A percentile compares a stretch with the other conserved stretches of the same genome.
These are phyloP conservation scores for Leccinellum luteum DNA, from an alignment of 768 basidiomycete genomes.

Conservation along the genomic window DNA sequence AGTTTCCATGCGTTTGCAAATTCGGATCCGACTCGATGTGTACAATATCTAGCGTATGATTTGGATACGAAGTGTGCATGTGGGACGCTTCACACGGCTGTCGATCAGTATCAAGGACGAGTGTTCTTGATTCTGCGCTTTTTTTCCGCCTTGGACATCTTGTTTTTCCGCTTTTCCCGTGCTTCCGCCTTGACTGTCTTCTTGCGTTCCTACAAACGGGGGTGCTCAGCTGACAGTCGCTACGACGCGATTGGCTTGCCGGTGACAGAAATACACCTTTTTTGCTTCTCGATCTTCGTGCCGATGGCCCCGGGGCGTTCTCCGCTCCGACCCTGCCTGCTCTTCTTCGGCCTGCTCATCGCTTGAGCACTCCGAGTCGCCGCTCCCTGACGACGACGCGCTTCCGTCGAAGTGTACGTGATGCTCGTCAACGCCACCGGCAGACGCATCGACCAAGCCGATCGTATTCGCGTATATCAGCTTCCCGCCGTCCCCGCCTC, in stretches of 20 bases:
- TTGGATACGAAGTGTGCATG: constrained; percentile 1
- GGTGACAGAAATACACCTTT: constrained; percentile 51
- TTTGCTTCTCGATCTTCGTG: constrained; percentile 91
- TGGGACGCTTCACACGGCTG: constrained; percentile 14
- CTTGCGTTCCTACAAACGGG: constrained; percentile 78
- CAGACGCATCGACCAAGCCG: constrained; percentile 57
- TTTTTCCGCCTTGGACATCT: constrained; percentile 96
- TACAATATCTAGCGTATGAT: constrained; percentile 2
- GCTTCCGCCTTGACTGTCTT: constrained; percentile 84
- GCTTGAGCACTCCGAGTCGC: constrained; percentile 26
- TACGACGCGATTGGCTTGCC: constrained; percentile 5
- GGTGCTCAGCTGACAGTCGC: background rate
- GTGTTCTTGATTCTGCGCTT: constrained; percentile 71
- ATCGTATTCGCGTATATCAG: constrained; percentile 90
- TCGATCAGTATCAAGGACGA: constrained; percentile 19
- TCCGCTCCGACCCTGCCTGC: constrained; percentile 42
- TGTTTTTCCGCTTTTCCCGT: constrained; percentile 83
- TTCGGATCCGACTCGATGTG: constrained; percentile 11
- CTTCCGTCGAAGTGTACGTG: constrained; percentile 21
- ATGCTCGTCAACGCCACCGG: background rate
- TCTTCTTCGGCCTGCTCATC: constrained; percentile 37
- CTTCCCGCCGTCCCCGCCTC: constrained; percentile 62
- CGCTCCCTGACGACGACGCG: constrained; percentile 22
- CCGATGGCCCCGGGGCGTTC: constrained; percentile 77
- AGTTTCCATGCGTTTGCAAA: constrained; percentile 6